These are phyloP conservation scores for Peziza echinospora DNA, from an alignment of 495 filamentous ascomycete genomes.

Conservation along the genomic window DNA sequence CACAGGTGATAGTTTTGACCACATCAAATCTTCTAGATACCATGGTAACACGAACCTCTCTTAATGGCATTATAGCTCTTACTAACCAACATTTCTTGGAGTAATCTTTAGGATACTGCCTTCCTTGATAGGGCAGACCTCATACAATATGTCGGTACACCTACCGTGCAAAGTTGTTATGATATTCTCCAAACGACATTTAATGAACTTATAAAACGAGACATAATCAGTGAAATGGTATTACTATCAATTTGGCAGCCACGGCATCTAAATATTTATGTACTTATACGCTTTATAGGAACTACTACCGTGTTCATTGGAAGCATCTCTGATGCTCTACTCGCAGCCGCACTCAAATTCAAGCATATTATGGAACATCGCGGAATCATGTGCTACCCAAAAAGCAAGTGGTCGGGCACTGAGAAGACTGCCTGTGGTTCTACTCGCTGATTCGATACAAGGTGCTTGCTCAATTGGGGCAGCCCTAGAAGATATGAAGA, in stretches of 20 bases:
- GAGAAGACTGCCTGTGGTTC: conserved; percentile 15
- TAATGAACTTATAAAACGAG: conserved; percentile 27
- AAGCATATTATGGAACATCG: conserved; percentile 14
- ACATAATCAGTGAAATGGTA: conserved; percentile 19
- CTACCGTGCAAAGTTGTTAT: conserved; percentile 24
- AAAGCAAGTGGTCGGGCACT: conserved; percentile 10
- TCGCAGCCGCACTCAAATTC: conserved; percentile 13
- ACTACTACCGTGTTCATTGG: conserved; percentile 9
- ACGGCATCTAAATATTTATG: too few relatives aligned
- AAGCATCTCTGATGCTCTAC: conserved; percentile 15
- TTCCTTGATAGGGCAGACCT: conserved; percentile 36
- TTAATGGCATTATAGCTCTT: too few relatives aligned
- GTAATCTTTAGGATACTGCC: conserved; percentile 23
- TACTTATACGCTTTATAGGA: conserved; percentile 2
- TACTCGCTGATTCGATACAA: conserved; percentile 17
- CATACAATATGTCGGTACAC: conserved; percentile 27
- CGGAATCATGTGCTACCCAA: conserved; percentile 8
- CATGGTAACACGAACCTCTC: conserved; percentile 5
- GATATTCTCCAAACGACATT: conserved; percentile 30
- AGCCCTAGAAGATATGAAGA: conserved; percentile 14
- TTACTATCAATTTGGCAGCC: too few relatives aligned
- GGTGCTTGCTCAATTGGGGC: conserved; percentile 10
- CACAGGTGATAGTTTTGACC: conserved; percentile 19
- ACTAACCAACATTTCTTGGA: too few relatives aligned
- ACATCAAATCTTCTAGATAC: conserved; percentile 17